Evolutionary conservation across 2,329 filamentous ascomycete species (phyloP).

Genomic region (Diaporthe helianthi): DNA sequence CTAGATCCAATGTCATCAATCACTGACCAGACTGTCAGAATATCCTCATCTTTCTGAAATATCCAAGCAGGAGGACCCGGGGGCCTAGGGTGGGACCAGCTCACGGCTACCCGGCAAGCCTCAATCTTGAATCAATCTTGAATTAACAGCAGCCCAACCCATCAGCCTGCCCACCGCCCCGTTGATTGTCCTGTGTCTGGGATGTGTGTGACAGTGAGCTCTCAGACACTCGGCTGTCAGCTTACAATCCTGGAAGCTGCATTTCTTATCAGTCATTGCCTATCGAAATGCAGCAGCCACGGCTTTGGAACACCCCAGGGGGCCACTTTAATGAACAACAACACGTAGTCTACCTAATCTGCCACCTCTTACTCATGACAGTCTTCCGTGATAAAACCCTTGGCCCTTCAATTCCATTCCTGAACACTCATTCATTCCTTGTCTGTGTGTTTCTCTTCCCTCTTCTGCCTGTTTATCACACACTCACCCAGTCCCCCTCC

Average conservation of each 20-base stretch:
- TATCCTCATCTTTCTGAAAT: conserved; percentile 32
- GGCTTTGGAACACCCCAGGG: conserved; percentile 2
- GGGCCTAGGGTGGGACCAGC: conserved; percentile 6
- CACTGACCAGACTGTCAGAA: conserved; percentile 4
- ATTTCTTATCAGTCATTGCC: conserved; percentile 24
- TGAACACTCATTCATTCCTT: conserved; percentile 8
- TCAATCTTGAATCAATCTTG: too few relatives aligned
- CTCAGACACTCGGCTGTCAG: conserved; percentile 20
- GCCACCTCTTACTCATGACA: neutral
- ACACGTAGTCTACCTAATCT: conserved; percentile 17
- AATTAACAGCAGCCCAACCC: too few relatives aligned
- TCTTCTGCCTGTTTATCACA: neutral
- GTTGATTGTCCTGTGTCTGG: too few relatives aligned
- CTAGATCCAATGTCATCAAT: neutral
- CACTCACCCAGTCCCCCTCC: neutral
- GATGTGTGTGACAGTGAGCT: too few relatives aligned
- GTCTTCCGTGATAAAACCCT: conserved; percentile 8
- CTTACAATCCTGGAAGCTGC: conserved; percentile 13
- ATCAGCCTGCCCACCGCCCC: neutral
- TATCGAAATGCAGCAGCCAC: conserved; percentile 15
- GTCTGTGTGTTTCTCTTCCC: neutral
- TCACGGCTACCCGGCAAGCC: conserved; percentile 15
- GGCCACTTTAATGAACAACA: conserved; percentile 15
- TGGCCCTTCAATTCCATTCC: conserved; percentile 2
- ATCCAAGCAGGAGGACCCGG: neutral